Base-by-base conservation (phyloP, 1,284 basidiomycete genomes). In the Irpex sp. region DNA sequence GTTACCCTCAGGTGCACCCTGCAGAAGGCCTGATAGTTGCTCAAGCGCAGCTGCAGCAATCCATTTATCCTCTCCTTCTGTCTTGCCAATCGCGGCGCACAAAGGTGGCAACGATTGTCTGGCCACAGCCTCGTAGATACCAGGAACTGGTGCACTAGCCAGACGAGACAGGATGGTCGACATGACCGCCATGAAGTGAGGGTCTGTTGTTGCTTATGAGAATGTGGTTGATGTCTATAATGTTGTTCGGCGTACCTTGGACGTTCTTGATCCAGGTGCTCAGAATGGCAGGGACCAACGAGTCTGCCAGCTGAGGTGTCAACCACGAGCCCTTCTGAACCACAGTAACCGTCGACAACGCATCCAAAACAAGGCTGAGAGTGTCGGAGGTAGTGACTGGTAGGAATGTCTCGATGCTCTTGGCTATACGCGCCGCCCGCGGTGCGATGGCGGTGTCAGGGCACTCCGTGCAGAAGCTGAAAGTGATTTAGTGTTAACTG, bases 351-450 rank as follows among this genome's bases (percentile, higher is more conserved):
- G 91, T 86, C 1, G 90, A 85, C 56, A 96, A 77, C 0, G 94
- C 91, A 73, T 98, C 96, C 26, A 98, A 80, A 31, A 98, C 86
- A 7, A 98, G 84, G n/a, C 93, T 89, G 11, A 98, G 83, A 0
- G 95, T 94, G 70, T 97, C 94, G 66, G 95, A 93, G 1, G 90
- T 88, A 0, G 94, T 89, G 38, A 87, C 79, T 6, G 88, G 77
- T 26, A 98, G 77, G 74, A 98, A 91, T 0, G 96, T 94, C 0
- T 93, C 89, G 2, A 99, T 84, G 66, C 91, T 88, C 61, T 87
- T 85, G n/a, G 94, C 84, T 59, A 98, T 91, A 40, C 89, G 84
- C 5, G 85, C 81, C 0, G 92, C 90, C 64, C 91, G 86, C 0
- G 88, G 83, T 37, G 81, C 77, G 40, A 95, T 74, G 4, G 81